phyloP scores from a whole-genome alignment of 129 eudicot species.

The Escallonia herrerae region DNA sequence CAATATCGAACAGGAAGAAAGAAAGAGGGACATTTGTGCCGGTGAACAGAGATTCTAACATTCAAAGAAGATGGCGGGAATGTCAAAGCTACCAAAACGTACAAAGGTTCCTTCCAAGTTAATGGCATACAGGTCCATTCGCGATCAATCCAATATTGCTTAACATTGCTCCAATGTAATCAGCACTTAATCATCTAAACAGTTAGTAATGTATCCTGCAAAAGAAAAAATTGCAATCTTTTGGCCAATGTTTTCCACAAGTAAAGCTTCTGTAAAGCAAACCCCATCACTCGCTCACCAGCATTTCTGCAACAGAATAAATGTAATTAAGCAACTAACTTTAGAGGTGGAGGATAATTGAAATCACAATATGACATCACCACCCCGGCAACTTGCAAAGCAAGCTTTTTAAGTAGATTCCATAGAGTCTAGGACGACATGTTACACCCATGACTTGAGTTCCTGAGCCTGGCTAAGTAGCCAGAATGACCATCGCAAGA shows the following conservation, averaged over 20 bases:
- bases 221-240: constrained; percentile 21
- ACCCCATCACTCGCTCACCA: constrained; percentile 61
- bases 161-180: not conserved
- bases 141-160: not conserved
- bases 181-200: not conserved
- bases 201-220: constrained; percentile 11
- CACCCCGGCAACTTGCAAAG: constrained; percentile 36
- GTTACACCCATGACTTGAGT: constrained; percentile 46
- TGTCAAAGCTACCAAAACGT: not conserved
- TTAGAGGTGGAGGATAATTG: constrained; percentile 42
- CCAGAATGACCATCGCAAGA: constrained; percentile 54
- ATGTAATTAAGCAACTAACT: constrained; percentile 43
- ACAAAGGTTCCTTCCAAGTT: constrained; percentile 1
- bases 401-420: constrained; percentile 35
- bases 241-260: constrained; percentile 47
- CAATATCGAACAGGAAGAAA: not conserved
- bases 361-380: constrained; percentile 46
- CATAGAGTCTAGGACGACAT: constrained; percentile 32
- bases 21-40: not conserved
- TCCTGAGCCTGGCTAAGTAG: constrained; percentile 54
- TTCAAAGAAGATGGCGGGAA: not conserved
- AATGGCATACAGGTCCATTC: not conserved
- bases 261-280: constrained; percentile 61
- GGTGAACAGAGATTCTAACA: not conserved
- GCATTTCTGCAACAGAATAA: constrained; percentile 77